A percentile compares a stretch with the other conserved stretches of the same genome.
Conservation (phyloP, 164 flowering plant species). For the Stephania cephalantha region DNA sequence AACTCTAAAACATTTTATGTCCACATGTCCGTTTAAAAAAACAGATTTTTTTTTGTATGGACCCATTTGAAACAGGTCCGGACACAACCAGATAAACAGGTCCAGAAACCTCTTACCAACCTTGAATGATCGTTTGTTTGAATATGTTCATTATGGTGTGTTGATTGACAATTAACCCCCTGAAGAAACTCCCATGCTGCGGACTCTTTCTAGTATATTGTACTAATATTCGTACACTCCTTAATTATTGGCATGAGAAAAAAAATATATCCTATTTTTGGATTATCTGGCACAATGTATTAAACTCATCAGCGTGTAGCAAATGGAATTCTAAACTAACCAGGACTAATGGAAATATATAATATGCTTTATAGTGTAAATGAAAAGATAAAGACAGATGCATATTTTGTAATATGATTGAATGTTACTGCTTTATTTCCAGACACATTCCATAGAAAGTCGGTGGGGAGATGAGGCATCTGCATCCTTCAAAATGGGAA, state of each 20-base stretch:
- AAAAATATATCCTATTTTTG: background rate
- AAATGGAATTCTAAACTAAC: background rate
- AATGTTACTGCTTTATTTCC: conserved; percentile 5
- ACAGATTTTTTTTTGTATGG: too few species aligned
- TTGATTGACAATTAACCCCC: too few species aligned
- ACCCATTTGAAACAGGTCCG: too few species aligned
- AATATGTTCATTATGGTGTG: too few species aligned
- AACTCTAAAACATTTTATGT: too few species aligned
- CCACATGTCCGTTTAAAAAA: too few species aligned
- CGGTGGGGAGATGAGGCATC: conserved; percentile 15
- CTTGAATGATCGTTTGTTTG: too few species aligned
- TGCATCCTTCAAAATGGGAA: conserved; percentile 13
- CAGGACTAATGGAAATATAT: background rate
- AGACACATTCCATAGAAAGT: conserved; percentile 18
- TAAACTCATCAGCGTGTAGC: too few species aligned
- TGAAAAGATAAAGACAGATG: background rate
- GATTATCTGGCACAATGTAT: background rate
- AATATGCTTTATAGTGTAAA: background rate
- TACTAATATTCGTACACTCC: background rate
- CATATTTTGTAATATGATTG: background rate
- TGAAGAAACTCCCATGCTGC: background rate
- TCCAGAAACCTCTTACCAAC: too few species aligned
- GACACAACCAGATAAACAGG: too few species aligned
- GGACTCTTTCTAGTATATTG: background rate
- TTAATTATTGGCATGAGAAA: background rate